These are phyloP conservation scores for Globisporangium spiculum DNA, from an alignment of 352 stramenopile species.

Conservation along the genomic window DNA sequence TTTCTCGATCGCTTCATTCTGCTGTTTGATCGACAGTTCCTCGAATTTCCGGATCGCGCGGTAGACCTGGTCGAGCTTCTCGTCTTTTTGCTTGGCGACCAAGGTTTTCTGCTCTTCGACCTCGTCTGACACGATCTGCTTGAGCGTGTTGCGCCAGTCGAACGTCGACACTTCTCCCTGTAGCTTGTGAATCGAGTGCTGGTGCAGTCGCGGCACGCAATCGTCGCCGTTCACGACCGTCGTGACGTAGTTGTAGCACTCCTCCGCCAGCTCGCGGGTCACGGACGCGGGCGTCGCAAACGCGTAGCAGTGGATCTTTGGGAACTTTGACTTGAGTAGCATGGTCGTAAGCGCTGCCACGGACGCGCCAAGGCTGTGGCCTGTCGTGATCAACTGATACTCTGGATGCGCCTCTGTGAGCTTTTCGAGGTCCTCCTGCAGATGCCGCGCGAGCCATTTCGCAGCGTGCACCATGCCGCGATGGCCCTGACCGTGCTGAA, in stretches of 20 bases:
- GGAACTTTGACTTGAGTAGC: slow-evolving; percentile 38
- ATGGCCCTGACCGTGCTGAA: slow-evolving; percentile 63
- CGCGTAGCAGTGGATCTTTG: slow-evolving; percentile 52
- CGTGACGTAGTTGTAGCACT: slow-evolving; percentile 59
- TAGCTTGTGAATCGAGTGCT: slow-evolving; percentile 65
- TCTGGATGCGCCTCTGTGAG: slow-evolving; percentile 41
- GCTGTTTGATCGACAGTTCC: slow-evolving; percentile 39
- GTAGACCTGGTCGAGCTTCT: slow-evolving; percentile 45
- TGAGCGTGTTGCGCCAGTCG: slow-evolving; percentile 58
- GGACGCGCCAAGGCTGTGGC: slow-evolving; percentile 70
- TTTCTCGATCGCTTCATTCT: slow-evolving; percentile 43
- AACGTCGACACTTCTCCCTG: slow-evolving; percentile 66
- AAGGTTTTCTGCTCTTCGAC: slow-evolving; percentile 52
- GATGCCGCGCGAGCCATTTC: slow-evolving; percentile 60
- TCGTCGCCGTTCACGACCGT: slow-evolving; percentile 79
- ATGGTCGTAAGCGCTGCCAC: slow-evolving; percentile 69
- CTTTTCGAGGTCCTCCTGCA: slow-evolving; percentile 44
- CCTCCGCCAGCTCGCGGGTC: slow-evolving; percentile 51
- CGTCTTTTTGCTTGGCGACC: slow-evolving; percentile 44
- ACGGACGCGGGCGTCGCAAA: slow-evolving; percentile 77
- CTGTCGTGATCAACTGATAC: slow-evolving; percentile 59
- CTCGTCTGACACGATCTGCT: slow-evolving; percentile 55
- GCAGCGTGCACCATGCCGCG: slow-evolving; percentile 80
- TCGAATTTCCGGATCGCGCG: slow-evolving; percentile 41
- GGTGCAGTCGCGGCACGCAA: slow-evolving; percentile 75